Evolutionary conservation across 768 basidiomycete species (phyloP).

Genomic region (Phylloporus sp.): DNA sequence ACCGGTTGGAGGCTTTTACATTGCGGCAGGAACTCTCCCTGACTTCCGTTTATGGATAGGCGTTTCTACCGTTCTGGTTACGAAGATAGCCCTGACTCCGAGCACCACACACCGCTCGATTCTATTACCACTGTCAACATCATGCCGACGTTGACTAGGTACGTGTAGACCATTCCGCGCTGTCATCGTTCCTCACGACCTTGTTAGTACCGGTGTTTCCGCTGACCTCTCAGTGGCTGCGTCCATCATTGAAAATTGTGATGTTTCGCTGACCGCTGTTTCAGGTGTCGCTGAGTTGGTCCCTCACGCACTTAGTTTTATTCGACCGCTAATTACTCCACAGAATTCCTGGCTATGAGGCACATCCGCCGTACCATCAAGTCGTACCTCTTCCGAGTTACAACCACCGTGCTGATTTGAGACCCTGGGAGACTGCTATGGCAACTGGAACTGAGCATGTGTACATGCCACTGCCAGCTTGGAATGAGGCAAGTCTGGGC

Average conservation of each 20-base stretch:
- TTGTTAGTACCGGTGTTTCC: background rate
- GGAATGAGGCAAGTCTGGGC: background rate
- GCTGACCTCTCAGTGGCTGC: background rate
- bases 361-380: background rate
- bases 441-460: background rate
- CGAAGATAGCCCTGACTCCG: background rate
- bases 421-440: background rate
- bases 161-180: background rate
- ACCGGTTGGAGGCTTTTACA: constrained; percentile 4
- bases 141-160: constrained; percentile 1
- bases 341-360: constrained; percentile 2
- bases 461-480: background rate
- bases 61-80: background rate
- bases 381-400: background rate
- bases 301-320: background rate
- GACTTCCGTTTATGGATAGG: constrained; percentile 6
- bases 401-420: background rate
- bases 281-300: constrained; percentile 11
- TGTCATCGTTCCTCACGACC: constrained; percentile 3
- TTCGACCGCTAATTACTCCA: background rate
- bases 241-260: background rate
- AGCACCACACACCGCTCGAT: background rate
- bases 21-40: background rate
- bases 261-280: background rate
- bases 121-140: background rate